Percentiles rank a stretch among this genome's conserved stretches.
These are phyloP conservation scores for Diaporthe destruens DNA, from an alignment of 2,329 filamentous ascomycete species.

Conservation along the genomic window DNA sequence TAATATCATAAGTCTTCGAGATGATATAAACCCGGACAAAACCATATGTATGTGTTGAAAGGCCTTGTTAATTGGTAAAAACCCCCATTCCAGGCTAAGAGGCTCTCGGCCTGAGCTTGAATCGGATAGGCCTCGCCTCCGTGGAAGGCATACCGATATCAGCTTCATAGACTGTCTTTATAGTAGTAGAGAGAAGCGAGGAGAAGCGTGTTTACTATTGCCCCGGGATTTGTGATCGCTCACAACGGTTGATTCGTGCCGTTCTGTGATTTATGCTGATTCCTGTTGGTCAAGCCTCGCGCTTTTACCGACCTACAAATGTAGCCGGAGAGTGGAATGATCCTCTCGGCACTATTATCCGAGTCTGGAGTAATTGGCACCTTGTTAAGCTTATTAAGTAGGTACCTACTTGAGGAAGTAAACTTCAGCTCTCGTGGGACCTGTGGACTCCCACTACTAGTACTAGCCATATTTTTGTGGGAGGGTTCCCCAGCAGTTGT, in stretches of 20 bases:
- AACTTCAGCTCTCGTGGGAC: not conserved
- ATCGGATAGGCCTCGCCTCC: conserved; percentile 14
- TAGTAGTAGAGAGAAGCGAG: not conserved
- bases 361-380: not conserved
- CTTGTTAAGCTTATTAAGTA: not conserved
- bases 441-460: not conserved
- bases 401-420: not conserved
- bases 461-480: not conserved
- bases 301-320: too few relatives aligned
- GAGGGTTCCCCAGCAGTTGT: not conserved
- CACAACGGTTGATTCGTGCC: not conserved
- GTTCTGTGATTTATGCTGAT: not conserved
- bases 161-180: not conserved
- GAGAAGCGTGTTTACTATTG: not conserved
- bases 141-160: conserved; percentile 7
- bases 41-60: not conserved
- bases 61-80: not conserved
- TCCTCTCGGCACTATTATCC: not conserved
- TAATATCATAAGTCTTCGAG: too few relatives aligned
- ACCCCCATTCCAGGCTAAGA: not conserved
- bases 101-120: not conserved
- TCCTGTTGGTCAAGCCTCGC: not conserved
- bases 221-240: not conserved
- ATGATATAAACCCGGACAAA: too few relatives aligned
- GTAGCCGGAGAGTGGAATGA: not conserved